Evolutionary conservation across 1,284 basidiomycete genomes (phyloP), one percentile per base, ranked within the genome.

Genomic region (Malassezia restricta): DNA sequence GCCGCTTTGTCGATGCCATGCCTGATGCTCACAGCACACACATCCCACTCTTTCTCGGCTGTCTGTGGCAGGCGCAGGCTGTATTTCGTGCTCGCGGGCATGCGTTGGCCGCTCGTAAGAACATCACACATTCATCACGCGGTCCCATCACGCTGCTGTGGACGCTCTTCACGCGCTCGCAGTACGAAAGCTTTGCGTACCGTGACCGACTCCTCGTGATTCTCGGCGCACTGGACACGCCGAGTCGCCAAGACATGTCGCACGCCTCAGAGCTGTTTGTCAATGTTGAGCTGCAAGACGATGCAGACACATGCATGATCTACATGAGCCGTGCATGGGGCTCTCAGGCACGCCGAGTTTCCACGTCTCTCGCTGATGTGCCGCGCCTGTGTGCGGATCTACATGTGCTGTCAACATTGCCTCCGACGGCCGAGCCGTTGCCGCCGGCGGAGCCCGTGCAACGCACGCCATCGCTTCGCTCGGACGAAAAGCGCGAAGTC

Each of bases 1-100:
- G 51, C 30, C 35, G 31, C 29, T 95, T 81, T 75, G 86, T 86
- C 66, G 92, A 92, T 0, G 80, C 87, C 2, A 78, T 94, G 47
- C 86, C 90, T 64, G 77, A 96, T 5, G 79, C 44, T 27, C 33
- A 31, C 17, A 37, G 49, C 62, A 54, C 45, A 52, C 28, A 40
- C 32, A 46, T 49, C 53, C 56, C 61, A 40, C 58, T 62, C n/a
- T 73, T 73, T 57, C 59, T 71, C 38, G 67, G 71, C 32, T 66
- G 61, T 15, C 45, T 73, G 3, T 71, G 67, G 66, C 56, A 61
- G 15, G 65, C 70, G 8, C 68, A 70, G 41, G 70, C 67, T 12
- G 53, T 73, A 7, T 51, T 50, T 58, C 69, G 65, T 42, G 56
- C 69, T 14, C 38, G 43, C 8, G 58, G 57, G 8, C 43, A 44